phyloP scores from a whole-genome alignment of 2,329 filamentous ascomycete species.

The Penicillium paneum region DNA sequence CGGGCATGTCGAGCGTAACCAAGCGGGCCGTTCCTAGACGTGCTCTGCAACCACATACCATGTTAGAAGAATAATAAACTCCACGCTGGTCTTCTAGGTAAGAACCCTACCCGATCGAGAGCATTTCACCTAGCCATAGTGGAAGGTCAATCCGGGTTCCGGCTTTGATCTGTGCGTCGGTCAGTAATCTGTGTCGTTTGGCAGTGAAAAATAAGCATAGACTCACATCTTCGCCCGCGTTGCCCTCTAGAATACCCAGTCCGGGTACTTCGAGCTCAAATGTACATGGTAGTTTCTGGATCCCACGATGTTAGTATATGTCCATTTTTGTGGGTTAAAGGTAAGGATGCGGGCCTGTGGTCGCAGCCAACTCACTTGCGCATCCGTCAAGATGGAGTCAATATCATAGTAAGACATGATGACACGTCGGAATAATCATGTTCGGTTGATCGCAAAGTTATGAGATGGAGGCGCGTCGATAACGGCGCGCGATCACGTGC shows the following conservation, averaged over 20 bases:
- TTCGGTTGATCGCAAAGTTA: constrained; percentile 6
- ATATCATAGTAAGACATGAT: constrained; percentile 48
- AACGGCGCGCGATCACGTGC: constrained; percentile 16
- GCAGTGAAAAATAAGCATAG: constrained; percentile 13
- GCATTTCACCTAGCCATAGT: constrained; percentile 92
- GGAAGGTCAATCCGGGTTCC: constrained; percentile 80
- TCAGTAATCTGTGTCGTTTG: not conserved
- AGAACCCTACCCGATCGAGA: constrained; percentile 52
- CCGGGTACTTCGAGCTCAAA: constrained; percentile 87
- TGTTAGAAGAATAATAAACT: not conserved
- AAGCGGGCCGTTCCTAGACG: constrained; percentile 54
- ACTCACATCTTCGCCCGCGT: constrained; percentile 58
- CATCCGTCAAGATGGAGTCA: constrained; percentile 48
- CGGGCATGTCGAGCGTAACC: constrained; percentile 76
- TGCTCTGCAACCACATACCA: constrained; percentile 28
- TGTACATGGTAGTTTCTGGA: constrained; percentile 87
- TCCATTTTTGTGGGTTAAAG: not conserved
- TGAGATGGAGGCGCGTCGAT: constrained; percentile 10
- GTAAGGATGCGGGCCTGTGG: not conserved
- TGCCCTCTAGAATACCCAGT: constrained; percentile 86
- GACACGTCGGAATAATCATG: constrained; percentile 8
- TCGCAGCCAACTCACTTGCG: constrained; percentile 32
- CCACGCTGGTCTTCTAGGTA: not conserved
- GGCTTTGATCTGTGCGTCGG: constrained; percentile 61
- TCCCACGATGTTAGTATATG: constrained; percentile 12